Base-by-base conservation (phyloP, 164 flowering plant genomes). In the Vitis rotundifolia region DNA sequence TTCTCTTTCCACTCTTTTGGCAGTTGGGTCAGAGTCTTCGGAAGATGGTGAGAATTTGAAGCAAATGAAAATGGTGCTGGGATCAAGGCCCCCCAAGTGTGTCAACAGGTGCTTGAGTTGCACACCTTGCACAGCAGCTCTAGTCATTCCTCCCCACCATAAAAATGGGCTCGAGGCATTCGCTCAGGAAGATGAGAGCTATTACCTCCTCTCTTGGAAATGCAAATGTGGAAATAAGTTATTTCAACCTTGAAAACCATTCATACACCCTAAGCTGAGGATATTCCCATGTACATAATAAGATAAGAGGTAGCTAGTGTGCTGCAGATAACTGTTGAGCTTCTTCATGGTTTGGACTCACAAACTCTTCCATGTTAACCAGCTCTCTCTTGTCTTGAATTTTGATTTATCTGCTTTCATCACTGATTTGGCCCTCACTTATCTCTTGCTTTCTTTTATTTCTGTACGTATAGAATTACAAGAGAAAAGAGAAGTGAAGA, bases 1-100 rank as follows among this genome's bases (percentile, higher is more conserved):
- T 12, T 11, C 60, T 19, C 60, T 8, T 8, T 37, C 44, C 44
- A 37, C 44, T 54, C 8, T 56, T 51, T 16, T 48, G 16, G 71
- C 55, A 67, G 76, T 0, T 49, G 76, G 63, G 63, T 48, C 58
- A 12, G 19, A 10, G 63, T 13, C 12, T 44, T 7, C 2, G 8
- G 59, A 61, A 59, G 59, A 16, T 1, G 26, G 62, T 59, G 52
- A 60, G 5, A 16, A 11, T 65, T 3, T n/a, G 50, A 56, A 77
- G 68, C 56, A 66, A 69, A 64, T 31, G 70, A 68, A 71, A 54
- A 5, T 62, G 75, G 66, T 70, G 47, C 62, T 79, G 77, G 82
- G 82, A 26, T 79, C 82, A 64, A 76, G 71, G 70, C 79, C 82
- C 22, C 82, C 82, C 0, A n/a, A n/a, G 63, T 79, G 82, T 65